phyloP scores from a whole-genome alignment of 2,329 filamentous ascomycete species.

The Tolypocladium capitatum region DNA sequence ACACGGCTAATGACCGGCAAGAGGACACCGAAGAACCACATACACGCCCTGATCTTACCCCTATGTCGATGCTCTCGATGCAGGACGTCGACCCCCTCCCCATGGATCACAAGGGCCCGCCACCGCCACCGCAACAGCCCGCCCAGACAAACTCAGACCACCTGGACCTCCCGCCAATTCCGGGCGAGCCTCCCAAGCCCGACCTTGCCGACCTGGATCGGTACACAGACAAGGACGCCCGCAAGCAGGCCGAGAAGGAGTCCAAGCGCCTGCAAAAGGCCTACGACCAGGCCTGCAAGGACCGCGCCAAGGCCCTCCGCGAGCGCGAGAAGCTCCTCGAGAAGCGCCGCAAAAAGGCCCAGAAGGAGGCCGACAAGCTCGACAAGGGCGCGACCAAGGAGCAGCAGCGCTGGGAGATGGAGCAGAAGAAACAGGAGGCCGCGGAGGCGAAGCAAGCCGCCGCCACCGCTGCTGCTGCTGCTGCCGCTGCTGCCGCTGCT shows the following conservation, averaged over 20 bases:
- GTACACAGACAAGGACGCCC: constrained; percentile 49
- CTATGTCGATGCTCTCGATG: constrained; percentile 18
- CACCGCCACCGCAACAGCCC: neutral
- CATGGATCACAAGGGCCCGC: constrained; percentile 14
- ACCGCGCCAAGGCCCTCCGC: constrained; percentile 49
- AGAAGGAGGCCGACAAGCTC: constrained; percentile 27
- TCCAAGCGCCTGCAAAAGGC: constrained; percentile 47
- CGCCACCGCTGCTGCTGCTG: neutral
- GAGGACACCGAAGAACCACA: neutral
- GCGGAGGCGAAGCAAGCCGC: constrained; percentile 14
- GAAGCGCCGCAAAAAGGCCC: constrained; percentile 34
- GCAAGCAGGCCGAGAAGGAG: constrained; percentile 58
- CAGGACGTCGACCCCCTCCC: constrained; percentile 25
- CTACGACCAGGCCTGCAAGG: constrained; percentile 54
- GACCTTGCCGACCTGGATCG: constrained; percentile 38
- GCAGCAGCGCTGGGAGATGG: constrained; percentile 17
- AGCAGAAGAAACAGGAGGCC: constrained; percentile 15
- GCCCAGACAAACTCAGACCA: neutral
- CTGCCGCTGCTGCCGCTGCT: neutral
- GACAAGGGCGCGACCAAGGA: constrained; percentile 27
- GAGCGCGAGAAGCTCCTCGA: constrained; percentile 48
- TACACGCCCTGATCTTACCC: constrained; percentile 5
- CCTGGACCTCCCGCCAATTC: constrained; percentile 27
- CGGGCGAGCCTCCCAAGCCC: constrained; percentile 34
- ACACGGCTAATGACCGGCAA: neutral